Base-by-base conservation (phyloP, 2,329 filamentous ascomycete species). In the Uncinocarpus reesii region DNA sequence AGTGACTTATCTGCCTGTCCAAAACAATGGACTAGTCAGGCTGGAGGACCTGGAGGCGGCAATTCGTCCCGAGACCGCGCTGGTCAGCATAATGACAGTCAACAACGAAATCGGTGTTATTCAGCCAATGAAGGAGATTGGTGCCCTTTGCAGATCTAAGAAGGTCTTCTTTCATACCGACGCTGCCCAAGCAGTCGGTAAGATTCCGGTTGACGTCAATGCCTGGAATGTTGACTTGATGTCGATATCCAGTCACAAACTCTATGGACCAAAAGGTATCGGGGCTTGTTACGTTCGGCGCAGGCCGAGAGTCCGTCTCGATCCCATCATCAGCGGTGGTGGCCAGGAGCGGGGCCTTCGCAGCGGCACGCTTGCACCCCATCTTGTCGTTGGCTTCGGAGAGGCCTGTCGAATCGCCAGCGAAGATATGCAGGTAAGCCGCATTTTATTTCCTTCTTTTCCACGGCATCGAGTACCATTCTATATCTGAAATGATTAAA, bases 91-190 rank as follows among this genome's bases (percentile, higher is more conserved):
- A 67, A 98, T 98, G 92, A 82, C 92, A 0, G 92, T 98, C 61
- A 98, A 98, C 74, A 98, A 98, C 67, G 92, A 98, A 70, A 96
- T 98, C 60, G 92, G 92, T 62, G 92, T 98, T n/a, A 93, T 98
- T 50, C 92, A 98, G 68, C 92, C 92, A 0, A 71, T 98, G 50
- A 85, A 87, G 58, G 80, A 95, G 70, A 98, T 98, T 63, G 92
- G 92, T 61, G 84, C 83, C 68, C 73, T 98, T 11, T 98, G 92
- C 68, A 81, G 92, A 43, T 77, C 80, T 47, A 92, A 86, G 68
- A 95, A 95, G 73, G 75, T 95, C 37, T 98, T 95, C 70, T 98
- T 98, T 79, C 92, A 98, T 71, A 94, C 88, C 20, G 92, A 98
- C 66, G 92, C 77, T 44, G 92, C 92, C 1, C 92, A 98, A 71